Conservation (phyloP, 2,329 filamentous ascomycete genomes). For the Colletotrichum limetticola region DNA sequence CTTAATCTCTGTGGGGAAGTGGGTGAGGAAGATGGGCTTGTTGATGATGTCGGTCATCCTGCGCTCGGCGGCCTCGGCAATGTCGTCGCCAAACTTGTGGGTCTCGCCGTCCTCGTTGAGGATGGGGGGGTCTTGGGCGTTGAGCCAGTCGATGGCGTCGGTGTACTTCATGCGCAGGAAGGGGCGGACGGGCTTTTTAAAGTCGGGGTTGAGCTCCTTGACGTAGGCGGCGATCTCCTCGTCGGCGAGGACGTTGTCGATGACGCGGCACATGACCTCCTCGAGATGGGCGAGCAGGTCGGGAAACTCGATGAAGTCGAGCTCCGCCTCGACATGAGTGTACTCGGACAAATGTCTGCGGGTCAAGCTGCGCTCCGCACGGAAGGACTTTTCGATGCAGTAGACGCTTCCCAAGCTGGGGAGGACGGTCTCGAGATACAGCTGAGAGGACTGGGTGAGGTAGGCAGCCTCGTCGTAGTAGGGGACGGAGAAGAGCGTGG, state of each 20-base stretch:
- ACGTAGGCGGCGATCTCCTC: conserved; percentile 78
- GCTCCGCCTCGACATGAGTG: conserved; percentile 94
- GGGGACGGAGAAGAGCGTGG: conserved; percentile 88
- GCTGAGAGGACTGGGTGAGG: conserved; percentile 95
- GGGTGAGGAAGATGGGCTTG: conserved; percentile 93
- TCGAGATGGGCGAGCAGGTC: conserved; percentile 91
- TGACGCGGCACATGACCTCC: conserved; percentile 84
- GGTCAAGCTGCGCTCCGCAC: conserved; percentile 94
- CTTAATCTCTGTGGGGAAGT: conserved; percentile 98
- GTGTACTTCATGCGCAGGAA: conserved; percentile 96
- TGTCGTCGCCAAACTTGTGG: conserved; percentile 95
- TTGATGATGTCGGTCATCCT: conserved; percentile 98
- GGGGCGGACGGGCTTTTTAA: conserved; percentile 82
- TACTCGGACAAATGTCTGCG: conserved; percentile 96
- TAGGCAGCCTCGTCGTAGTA: conserved; percentile 93
- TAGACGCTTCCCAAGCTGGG: conserved; percentile 94
- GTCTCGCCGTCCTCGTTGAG: conserved; percentile 91
- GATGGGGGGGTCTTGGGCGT: conserved; percentile 81
- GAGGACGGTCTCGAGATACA: conserved; percentile 95
- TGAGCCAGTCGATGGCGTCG: conserved; percentile 94
- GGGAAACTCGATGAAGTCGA: conserved; percentile 94
- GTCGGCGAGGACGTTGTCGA: conserved; percentile 81
- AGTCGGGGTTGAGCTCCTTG: conserved; percentile 90
- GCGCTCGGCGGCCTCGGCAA: conserved; percentile 96
- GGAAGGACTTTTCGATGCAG: conserved; percentile 99